A percentile compares a stretch with the other conserved stretches of the same genome.
phyloP scores from a whole-genome alignment of 169 alveolate species.

The Cytauxzoon felis region DNA sequence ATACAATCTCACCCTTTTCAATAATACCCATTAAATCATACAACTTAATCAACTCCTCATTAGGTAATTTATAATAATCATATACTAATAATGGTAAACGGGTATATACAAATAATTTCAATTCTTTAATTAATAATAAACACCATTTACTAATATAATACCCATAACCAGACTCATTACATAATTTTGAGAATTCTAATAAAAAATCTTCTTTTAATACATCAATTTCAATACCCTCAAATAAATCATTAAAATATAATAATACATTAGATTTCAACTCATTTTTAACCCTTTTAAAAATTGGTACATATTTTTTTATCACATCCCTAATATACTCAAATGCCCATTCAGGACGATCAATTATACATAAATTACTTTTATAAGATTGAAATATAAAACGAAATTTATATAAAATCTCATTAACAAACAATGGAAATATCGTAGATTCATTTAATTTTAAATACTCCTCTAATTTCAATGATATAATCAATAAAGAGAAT shows the following conservation, averaged over 20 bases:
- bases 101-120: conserved; percentile 43
- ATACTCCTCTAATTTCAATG: conserved; percentile 17
- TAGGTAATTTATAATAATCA: conserved; percentile 19
- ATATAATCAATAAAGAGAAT: conserved; percentile 19
- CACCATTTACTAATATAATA: conserved; percentile 26
- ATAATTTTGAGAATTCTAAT: conserved; percentile 6
- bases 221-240: conserved; percentile 1
- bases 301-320: conserved; percentile 3
- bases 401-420: conserved; percentile 31
- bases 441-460: background rate
- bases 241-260: conserved; percentile 16
- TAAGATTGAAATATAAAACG: conserved; percentile 57
- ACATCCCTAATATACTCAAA: conserved; percentile 32
- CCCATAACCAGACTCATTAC: conserved; percentile 5
- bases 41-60: conserved; percentile 2
- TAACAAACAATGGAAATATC: conserved; percentile 20
- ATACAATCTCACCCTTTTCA: background rate
- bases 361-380: conserved; percentile 23
- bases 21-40: conserved; percentile 16
- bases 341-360: conserved; percentile 61
- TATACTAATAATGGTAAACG: conserved; percentile 52
- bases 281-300: conserved; percentile 23
- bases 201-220: conserved; percentile 1
- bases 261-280: conserved; percentile 19
- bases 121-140: conserved; percentile 21